Evolutionary conservation across 148 eudicot genomes (phyloP).

Genomic region (Vaccinium darrowii): DNA sequence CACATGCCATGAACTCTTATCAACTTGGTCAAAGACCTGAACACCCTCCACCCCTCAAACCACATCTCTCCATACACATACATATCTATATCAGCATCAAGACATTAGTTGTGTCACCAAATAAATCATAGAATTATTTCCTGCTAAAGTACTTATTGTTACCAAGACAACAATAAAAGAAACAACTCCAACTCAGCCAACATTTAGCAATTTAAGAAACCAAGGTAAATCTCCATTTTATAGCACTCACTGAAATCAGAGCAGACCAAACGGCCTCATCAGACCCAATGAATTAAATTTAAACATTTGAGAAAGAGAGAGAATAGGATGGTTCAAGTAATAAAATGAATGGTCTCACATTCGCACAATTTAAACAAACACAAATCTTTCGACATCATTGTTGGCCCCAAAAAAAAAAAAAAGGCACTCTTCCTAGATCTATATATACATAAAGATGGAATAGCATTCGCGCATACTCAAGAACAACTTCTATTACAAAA

Average conservation of each 20-base stretch:
- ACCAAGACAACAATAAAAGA: background rate
- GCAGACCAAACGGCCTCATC: background rate
- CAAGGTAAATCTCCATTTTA: background rate
- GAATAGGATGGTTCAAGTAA: background rate
- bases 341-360: background rate
- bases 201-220: background rate
- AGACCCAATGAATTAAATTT: background rate
- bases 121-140: background rate
- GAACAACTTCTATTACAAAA: background rate
- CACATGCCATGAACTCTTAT: background rate
- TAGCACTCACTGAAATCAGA: background rate
- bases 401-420: background rate
- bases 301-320: background rate
- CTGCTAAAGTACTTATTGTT: background rate
- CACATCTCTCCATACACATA: background rate
- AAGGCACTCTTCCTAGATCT: background rate
- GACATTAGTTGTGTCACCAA: background rate
- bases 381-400: background rate
- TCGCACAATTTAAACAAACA: background rate
- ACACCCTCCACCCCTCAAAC: background rate
- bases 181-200: background rate
- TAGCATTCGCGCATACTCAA: background rate
- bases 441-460: background rate
- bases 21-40: background rate
- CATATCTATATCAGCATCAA: background rate